These are phyloP conservation scores for Triticum dicoccoides DNA, from an alignment of 176 grass and related monocot species.

Conservation along the genomic window DNA sequence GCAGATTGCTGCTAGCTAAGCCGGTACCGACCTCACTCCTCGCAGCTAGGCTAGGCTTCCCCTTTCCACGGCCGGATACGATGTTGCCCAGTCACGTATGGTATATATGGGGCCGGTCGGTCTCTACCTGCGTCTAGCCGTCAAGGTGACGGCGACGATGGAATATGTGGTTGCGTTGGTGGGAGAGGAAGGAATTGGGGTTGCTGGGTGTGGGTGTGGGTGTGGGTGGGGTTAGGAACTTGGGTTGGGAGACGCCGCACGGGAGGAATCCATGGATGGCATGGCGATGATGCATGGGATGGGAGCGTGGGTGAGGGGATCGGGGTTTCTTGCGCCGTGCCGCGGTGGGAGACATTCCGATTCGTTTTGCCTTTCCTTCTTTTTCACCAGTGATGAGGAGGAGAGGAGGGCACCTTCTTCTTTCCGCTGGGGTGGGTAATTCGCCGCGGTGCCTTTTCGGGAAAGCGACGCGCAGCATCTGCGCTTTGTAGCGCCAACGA, in stretches of 20 bases:
- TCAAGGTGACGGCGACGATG: neutral
- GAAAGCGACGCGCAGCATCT: constrained; percentile 8
- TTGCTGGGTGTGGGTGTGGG: neutral
- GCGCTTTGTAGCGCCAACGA: constrained; percentile 1
- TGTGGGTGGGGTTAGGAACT: neutral
- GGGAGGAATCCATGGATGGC: constrained; percentile 59
- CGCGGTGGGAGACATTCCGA: constrained; percentile 35
- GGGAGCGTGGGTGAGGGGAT: neutral
- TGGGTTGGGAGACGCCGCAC: constrained; percentile 37
- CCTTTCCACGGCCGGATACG: neutral
- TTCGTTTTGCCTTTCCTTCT: constrained; percentile 32
- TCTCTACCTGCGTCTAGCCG: neutral
- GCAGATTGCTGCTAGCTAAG: neutral
- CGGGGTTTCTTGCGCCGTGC: constrained; percentile 17
- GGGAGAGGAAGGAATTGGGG: constrained; percentile 35
- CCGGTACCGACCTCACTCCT: neutral
- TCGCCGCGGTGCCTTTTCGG: neutral
- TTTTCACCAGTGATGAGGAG: neutral
- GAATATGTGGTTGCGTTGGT: constrained; percentile 33
- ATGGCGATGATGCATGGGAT: neutral
- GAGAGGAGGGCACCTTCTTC: neutral
- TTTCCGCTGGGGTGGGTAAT: neutral
- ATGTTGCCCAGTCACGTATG: neutral
- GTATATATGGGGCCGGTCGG: constrained; percentile 1
- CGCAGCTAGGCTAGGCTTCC: neutral